Evolutionary conservation across 768 basidiomycete species (phyloP).

Genomic region (Russula sp.): DNA sequence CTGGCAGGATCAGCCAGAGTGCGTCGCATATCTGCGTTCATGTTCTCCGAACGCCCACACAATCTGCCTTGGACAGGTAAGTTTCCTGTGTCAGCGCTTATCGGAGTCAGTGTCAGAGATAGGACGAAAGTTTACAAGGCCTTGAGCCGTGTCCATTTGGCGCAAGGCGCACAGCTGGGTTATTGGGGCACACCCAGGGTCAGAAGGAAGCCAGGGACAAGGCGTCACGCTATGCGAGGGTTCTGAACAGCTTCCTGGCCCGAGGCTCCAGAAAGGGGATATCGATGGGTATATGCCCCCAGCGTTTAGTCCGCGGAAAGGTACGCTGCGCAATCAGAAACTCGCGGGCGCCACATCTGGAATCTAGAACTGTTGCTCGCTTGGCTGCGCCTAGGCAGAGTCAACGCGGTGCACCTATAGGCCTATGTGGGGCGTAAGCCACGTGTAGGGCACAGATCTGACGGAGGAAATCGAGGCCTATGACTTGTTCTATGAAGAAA

Average conservation of each 20-base stretch:
- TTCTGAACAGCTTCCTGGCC: not conserved
- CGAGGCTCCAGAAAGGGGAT: not conserved
- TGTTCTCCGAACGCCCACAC: not conserved
- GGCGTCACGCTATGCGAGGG: not conserved
- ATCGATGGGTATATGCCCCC: conserved; percentile 10
- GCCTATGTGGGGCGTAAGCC: not conserved
- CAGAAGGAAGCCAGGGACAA: not conserved
- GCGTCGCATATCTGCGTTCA: not conserved
- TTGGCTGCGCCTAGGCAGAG: not conserved
- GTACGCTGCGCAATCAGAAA: conserved; percentile 8
- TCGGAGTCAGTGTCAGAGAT: too few species aligned
- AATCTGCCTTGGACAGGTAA: not conserved
- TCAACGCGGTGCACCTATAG: not conserved
- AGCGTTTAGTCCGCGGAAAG: conserved; percentile 13
- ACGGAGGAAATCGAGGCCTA: not conserved
- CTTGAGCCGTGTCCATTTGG: not conserved
- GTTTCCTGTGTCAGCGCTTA: not conserved
- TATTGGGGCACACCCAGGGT: not conserved
- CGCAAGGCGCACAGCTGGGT: not conserved
- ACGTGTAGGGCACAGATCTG: not conserved
- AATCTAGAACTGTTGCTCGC: conserved; percentile 4
- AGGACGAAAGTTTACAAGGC: not conserved
- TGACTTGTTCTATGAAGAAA: not conserved
- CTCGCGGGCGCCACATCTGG: not conserved
- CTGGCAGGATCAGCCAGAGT: not conserved